These are phyloP conservation scores for Fusarium longipes DNA, from an alignment of 2,329 filamentous ascomycete species.

Conservation along the genomic window DNA sequence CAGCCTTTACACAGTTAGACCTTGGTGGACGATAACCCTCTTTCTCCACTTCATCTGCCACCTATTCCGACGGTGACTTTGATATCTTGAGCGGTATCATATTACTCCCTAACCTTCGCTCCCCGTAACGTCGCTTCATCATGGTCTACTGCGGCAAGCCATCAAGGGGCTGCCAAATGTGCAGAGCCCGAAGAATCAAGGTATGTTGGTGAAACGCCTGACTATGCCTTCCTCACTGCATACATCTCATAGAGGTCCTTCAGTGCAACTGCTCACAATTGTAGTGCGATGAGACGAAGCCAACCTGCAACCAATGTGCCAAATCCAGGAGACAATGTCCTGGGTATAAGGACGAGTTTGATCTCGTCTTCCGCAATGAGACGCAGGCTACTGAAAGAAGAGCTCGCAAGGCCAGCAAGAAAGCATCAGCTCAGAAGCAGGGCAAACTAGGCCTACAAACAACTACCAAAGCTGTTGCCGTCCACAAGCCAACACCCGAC, in stretches of 20 bases:
- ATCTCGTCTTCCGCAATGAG: conserved; percentile 78
- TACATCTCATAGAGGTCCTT: neutral
- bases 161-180: conserved; percentile 78
- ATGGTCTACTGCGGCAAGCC: conserved; percentile 77
- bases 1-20: conserved; percentile 36
- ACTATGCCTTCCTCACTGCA: neutral
- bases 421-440: conserved; percentile 54
- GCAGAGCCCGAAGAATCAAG: conserved; percentile 78
- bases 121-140: conserved; percentile 34
- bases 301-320: conserved; percentile 72
- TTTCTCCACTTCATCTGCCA: conserved; percentile 9
- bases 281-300: conserved; percentile 75
- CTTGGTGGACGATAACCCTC: conserved; percentile 15
- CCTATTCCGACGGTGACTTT: conserved; percentile 5
- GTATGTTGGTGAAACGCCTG: conserved; percentile 62
- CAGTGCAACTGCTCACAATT: conserved; percentile 21
- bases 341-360: conserved; percentile 77
- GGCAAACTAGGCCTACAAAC: conserved; percentile 39
- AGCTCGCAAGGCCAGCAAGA: conserved; percentile 67
- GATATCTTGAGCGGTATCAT: neutral
- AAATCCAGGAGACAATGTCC: conserved; percentile 73
- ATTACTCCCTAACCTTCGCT: neutral
- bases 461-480: conserved; percentile 21
- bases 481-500: conserved; percentile 35
- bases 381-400: conserved; percentile 74